Evolutionary conservation across 2,329 filamentous ascomycete genomes (phyloP), one percentile per base, ranked within the genome.

Genomic region (Aspergillus unguis): DNA sequence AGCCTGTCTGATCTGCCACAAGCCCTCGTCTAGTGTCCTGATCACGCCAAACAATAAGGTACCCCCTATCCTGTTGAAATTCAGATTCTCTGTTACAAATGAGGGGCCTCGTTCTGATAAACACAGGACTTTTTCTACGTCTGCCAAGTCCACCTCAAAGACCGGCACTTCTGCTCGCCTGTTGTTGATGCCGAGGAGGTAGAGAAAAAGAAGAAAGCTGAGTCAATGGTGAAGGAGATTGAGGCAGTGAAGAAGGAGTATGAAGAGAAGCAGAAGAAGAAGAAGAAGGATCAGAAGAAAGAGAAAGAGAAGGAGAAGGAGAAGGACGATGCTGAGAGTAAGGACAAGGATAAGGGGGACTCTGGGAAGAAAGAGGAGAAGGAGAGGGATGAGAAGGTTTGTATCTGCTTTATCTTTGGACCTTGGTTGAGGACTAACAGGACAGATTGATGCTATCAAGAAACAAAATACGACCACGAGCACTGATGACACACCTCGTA

Each of bases 41-140:
- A 89, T 96, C 61, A 95, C 91, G 6, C 83, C 88, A 0, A 91
- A 95, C 64, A 92, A 90, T 65, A 94, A 92, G 84, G 92, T 94
- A 62, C 17, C 17, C 17, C 17, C 17, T 17, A 17, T 17, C 17
- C 17, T 17, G 17, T 38, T 23, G 7, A 38, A 6, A 10, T 37
- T 5, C 35, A 37, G 10, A 10, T 37, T 37, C 11, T 37, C 35
- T 37, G 10, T n/a, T n/a, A 9, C 51, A 31, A 26, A 32, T 27
- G n/a, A 35, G 35, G 6, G 25, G n/a, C 2, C 23, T 7, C 9
- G 17, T 10, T 38, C 36, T 38, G 9, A 38, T 25, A 25, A 38
- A 25, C 45, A 11, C 44, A 86, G 84, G 91, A 96, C 68, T 95
- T 91, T 73, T 97, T 99, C 76, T 96, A 95, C 68, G 83, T 95